Evolutionary conservation across 192 early-diverging fungal species (phyloP), one percentile per base, ranked within the genome.

Genomic region (Coemansia erecta): DNA sequence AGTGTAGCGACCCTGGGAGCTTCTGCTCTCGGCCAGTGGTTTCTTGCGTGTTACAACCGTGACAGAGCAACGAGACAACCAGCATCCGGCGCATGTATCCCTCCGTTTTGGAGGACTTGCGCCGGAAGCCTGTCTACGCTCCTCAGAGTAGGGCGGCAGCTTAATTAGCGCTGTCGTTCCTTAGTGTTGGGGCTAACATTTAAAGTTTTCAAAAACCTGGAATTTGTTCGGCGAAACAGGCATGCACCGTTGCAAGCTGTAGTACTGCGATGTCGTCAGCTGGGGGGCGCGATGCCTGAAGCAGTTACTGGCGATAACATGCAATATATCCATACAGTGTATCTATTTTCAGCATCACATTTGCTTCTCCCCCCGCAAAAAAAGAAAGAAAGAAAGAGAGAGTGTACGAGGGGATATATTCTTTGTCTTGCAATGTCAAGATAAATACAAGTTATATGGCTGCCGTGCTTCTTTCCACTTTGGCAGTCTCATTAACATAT

Each of bases 181-280:
- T 79, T 79, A 79, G 76, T 72, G 68, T 66, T 70, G 76, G 76
- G 68, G 19, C 76, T 79, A 63, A 73, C 70, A 79, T 50, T 24
- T 21, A 24, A 26, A 24, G 0, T 50, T 46, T 46, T 46, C 42
- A 43, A 43, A 43, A 5, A 6, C 42, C 2, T 43, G 42, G 14
- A 43, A n/a, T 43, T 43, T 43, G 12, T 9, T 43, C 26, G 26
- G 26, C 26, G 26, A 26, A 26, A 26, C 26, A 26, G 26, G 4
- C 2, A 26, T 26, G 26, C 26, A 4, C 26, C 26, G 4, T 26
- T 26, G 26, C 26, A 26, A 26, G 4, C 1, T 26, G 26, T 26
- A 26, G 26, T 26, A 26, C 26, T 26, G 26, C 26, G 26, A 26
- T 26, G 26, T 26, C 26, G 26, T 26, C 26, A 26, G 26, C 26